These are phyloP conservation scores for Cercospora nicotianae DNA, from an alignment of 2,329 filamentous ascomycete genomes.

Conservation along the genomic window DNA sequence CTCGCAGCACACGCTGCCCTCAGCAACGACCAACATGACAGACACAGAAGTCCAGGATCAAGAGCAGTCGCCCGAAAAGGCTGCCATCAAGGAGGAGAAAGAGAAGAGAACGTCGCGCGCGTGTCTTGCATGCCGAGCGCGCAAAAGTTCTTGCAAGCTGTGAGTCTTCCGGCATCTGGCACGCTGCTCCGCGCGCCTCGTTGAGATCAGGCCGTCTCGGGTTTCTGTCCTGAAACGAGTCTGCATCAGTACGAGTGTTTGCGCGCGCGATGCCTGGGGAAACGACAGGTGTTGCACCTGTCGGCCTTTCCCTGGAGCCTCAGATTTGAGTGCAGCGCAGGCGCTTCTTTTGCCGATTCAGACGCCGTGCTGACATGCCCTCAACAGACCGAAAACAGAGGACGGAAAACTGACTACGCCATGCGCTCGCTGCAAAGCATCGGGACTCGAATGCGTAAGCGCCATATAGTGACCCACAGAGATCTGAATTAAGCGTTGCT, in stretches of 20 bases:
- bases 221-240: background rate
- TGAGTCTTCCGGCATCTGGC: conserved; percentile 35
- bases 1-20: background rate
- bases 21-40: conserved; percentile 1
- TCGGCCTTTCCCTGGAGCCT: background rate
- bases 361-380: conserved; percentile 26
- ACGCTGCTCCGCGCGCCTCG: conserved; percentile 1
- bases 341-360: conserved; percentile 8
- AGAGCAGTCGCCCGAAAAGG: conserved; percentile 3
- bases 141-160: conserved; percentile 55
- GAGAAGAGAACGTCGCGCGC: conserved; percentile 38
- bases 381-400: conserved; percentile 41
- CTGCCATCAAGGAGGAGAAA: conserved; percentile 22
- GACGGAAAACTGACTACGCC: conserved; percentile 54
- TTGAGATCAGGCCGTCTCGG: background rate
- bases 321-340: background rate
- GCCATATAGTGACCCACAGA: background rate
- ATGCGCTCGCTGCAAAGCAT: conserved; percentile 59
- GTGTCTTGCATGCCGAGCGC: conserved; percentile 51
- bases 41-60: conserved; percentile 4
- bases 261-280: background rate
- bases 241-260: background rate
- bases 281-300: background rate
- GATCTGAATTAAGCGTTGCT: background rate
- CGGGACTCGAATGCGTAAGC: conserved; percentile 57